Evolutionary conservation across 2,329 filamentous ascomycete genomes (phyloP).

Genomic region (Apiospora malaysiana): DNA sequence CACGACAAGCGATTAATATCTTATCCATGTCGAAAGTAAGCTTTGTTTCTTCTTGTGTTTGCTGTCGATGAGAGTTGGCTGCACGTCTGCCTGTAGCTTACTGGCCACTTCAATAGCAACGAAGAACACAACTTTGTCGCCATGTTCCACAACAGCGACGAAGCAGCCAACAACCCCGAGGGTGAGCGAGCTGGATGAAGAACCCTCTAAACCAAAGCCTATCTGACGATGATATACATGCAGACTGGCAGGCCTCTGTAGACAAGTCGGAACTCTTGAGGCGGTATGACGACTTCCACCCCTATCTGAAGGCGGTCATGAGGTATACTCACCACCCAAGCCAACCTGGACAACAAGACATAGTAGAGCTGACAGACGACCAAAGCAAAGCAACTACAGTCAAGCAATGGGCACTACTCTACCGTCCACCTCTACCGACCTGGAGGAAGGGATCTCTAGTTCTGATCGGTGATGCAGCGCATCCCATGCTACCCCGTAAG

Average conservation of each 20-base stretch:
- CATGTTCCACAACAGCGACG: constrained; percentile 29
- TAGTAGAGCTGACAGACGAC: not conserved
- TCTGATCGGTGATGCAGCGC: constrained; percentile 32
- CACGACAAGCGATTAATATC: constrained; percentile 30
- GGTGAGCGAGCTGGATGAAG: constrained; percentile 21
- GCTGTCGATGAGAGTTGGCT: no score
- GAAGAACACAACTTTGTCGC: constrained; percentile 30
- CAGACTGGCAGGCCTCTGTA: constrained; percentile 31
- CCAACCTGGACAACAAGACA: no score
- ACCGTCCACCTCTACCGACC: constrained; percentile 35
- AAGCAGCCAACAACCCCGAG: constrained; percentile 23
- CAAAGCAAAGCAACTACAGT: constrained; percentile 36
- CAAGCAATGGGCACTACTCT: constrained; percentile 38
- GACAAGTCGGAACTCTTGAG: constrained; percentile 25
- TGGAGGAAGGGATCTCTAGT: constrained; percentile 33
- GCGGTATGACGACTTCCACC: constrained; percentile 25
- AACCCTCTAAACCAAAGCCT: not conserved
- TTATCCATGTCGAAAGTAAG: constrained; percentile 36
- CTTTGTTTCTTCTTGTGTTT: not conserved
- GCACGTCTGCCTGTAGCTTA: not conserved
- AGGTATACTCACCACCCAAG: not conserved
- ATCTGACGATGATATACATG: not conserved
- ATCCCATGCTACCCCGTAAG: constrained; percentile 36
- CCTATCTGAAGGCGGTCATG: constrained; percentile 23
- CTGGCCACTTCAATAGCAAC: constrained; percentile 14